phyloP scores from a whole-genome alignment of 2,329 filamentous ascomycete species.

The Sclerotiophoma versabilis region DNA sequence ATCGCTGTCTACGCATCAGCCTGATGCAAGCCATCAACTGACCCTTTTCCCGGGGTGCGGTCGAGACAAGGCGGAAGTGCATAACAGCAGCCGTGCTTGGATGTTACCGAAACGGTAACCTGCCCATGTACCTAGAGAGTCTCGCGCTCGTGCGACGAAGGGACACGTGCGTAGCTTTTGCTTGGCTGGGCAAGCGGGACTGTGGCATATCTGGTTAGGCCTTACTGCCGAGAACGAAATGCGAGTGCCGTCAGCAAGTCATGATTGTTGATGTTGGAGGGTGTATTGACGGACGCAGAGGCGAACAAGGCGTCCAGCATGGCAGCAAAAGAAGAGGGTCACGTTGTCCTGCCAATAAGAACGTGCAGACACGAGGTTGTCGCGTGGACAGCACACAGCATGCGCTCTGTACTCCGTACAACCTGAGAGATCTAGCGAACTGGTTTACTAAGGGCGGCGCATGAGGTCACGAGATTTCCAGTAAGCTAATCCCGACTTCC shows the following conservation, averaged over 20 bases:
- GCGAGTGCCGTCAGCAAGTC: constrained; percentile 11
- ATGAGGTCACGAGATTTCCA: not conserved
- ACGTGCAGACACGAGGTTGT: constrained; percentile 19
- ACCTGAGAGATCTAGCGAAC: not conserved
- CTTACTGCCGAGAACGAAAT: constrained; percentile 2
- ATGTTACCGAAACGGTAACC: not conserved
- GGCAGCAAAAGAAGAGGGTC: constrained; percentile 8
- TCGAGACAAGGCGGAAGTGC: constrained; percentile 13
- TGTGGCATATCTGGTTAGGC: constrained; percentile 10
- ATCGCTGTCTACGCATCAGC: not conserved
- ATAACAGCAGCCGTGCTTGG: constrained; percentile 3
- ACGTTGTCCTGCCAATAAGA: constrained; percentile 14
- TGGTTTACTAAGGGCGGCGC: not conserved
- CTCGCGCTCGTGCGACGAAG: constrained; percentile 13
- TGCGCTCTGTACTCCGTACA: constrained; percentile 11
- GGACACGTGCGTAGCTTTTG: constrained; percentile 23
- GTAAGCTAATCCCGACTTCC: constrained; percentile 3
- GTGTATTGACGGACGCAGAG: constrained; percentile 7
- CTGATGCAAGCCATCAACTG: constrained; percentile 1
- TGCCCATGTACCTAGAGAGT: constrained; percentile 2
- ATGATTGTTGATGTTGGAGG: constrained; percentile 2
- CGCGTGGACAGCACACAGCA: constrained; percentile 10
- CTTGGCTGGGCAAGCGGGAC: constrained; percentile 20
- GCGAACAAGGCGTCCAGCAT: constrained; percentile 11
- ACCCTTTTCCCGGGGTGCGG: constrained; percentile 1